phyloP scores from a whole-genome alignment of 1,284 basidiomycete species.

The Boletus semigastroideus region DNA sequence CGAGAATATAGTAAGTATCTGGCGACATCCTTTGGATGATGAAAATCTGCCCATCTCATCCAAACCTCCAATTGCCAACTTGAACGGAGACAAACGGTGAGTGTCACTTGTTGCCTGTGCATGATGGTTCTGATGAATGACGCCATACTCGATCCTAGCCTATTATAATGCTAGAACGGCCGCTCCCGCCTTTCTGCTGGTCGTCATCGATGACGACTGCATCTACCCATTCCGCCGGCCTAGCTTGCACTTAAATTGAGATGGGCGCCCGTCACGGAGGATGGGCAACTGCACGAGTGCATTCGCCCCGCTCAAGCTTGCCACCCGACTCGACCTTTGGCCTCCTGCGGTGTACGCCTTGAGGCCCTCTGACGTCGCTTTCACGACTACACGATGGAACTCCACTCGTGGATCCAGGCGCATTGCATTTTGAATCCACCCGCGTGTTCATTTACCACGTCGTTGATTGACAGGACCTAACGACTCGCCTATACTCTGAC shows the following conservation, averaged over 20 bases:
- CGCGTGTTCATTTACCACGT: background rate
- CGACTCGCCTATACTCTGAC: slow-evolving; percentile 37
- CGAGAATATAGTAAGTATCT: too few species aligned
- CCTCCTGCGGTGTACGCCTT: slow-evolving; percentile 81
- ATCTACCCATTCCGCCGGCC: too few species aligned
- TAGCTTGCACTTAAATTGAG: too few species aligned
- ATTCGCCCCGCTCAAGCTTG: slow-evolving; percentile 77
- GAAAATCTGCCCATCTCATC: slow-evolving; percentile 38
- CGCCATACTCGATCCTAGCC: slow-evolving; percentile 41
- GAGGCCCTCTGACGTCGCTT: slow-evolving; percentile 45
- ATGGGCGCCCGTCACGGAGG: too few species aligned
- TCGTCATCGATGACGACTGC: too few species aligned
- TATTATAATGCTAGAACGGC: slow-evolving; percentile 93
- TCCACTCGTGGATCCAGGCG: slow-evolving; percentile 73
- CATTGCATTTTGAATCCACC: slow-evolving; percentile 60
- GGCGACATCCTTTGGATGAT: slow-evolving; percentile 48
- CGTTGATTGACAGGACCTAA: background rate
- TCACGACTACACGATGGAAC: slow-evolving; percentile 76
- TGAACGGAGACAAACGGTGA: slow-evolving; percentile 63
- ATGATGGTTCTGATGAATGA: background rate
- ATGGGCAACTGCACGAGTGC: slow-evolving; percentile 72
- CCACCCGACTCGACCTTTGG: slow-evolving; percentile 77
- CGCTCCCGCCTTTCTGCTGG: slow-evolving; percentile 76
- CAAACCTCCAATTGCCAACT: too few species aligned
- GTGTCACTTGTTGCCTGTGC: slow-evolving; percentile 17